Conservation (phyloP, 352 stramenopile genomes). For the Lagenidium sp. region DNA sequence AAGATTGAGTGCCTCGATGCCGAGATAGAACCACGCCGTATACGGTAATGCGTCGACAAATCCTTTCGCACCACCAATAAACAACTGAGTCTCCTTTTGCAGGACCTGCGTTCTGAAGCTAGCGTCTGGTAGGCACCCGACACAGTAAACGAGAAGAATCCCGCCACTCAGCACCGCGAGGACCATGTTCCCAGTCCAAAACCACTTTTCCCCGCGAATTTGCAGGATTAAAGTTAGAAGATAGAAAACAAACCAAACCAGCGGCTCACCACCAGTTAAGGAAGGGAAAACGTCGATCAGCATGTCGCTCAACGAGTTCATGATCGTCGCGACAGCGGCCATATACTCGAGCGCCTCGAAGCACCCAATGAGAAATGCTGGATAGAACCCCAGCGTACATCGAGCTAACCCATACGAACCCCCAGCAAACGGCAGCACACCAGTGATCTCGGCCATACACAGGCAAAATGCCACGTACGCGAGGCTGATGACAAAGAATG, state of each 20-base stretch:
- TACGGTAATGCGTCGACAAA: slow-evolving; percentile 13
- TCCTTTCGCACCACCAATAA: background rate
- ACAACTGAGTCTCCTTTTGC: background rate
- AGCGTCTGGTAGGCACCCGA: slow-evolving; percentile 8
- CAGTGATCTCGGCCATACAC: slow-evolving; percentile 15
- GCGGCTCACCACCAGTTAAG: slow-evolving; percentile 1
- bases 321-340: slow-evolving; percentile 5
- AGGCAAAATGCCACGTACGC: slow-evolving; percentile 16
- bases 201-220: slow-evolving; percentile 5
- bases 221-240: slow-evolving; percentile 4
- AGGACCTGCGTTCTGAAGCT: slow-evolving; percentile 7
- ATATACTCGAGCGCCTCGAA: slow-evolving; percentile 20
- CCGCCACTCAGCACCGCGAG: slow-evolving; percentile 6
- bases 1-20: slow-evolving; percentile 18
- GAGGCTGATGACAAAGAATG: slow-evolving; percentile 3
- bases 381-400: slow-evolving; percentile 18
- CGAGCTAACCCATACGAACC: slow-evolving; percentile 19
- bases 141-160: slow-evolving; percentile 8
- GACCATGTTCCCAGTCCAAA: slow-evolving; percentile 8
- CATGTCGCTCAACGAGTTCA: slow-evolving; percentile 6
- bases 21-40: slow-evolving; percentile 17
- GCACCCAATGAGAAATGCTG: slow-evolving; percentile 19
- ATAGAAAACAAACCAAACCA: slow-evolving; percentile 12
- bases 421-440: slow-evolving; percentile 20
- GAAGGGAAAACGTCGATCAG: slow-evolving; percentile 3